Evolutionary conservation across 768 basidiomycete genomes (phyloP).

Genomic region (Xerocomus spinulosus): DNA sequence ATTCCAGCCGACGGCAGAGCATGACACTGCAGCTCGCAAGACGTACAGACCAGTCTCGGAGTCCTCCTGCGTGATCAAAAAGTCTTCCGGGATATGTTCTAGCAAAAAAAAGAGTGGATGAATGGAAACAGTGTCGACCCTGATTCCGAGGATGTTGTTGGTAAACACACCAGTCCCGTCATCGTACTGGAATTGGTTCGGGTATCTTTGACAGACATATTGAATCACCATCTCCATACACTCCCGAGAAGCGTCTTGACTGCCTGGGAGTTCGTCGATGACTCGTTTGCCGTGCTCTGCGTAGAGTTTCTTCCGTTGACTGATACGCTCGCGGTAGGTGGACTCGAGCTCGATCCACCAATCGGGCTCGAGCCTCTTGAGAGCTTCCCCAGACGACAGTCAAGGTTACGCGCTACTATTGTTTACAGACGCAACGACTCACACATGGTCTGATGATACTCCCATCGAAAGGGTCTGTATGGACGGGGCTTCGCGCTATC

Average conservation of each 20-base stretch:
- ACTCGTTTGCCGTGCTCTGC: slow-evolving; percentile 37
- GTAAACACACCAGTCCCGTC: slow-evolving; percentile 33
- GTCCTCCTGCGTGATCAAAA: slow-evolving; percentile 41
- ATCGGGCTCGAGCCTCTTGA: slow-evolving; percentile 47
- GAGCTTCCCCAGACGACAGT: slow-evolving; percentile 28
- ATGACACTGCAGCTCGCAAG: slow-evolving; percentile 42
- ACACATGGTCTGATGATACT: slow-evolving; percentile 57
- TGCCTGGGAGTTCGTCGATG: slow-evolving; percentile 45
- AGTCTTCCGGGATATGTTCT: slow-evolving; percentile 52
- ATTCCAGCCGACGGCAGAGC: slow-evolving; percentile 50
- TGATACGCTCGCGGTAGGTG: slow-evolving; percentile 42
- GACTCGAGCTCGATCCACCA: slow-evolving; percentile 57
- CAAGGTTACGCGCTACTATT: background rate
- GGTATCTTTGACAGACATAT: slow-evolving; percentile 54
- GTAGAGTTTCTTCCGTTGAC: slow-evolving; percentile 40
- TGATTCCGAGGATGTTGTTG: slow-evolving; percentile 39
- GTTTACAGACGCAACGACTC: slow-evolving; percentile 5
- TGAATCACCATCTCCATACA: slow-evolving; percentile 54
- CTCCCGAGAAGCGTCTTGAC: slow-evolving; percentile 46
- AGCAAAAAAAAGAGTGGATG: slow-evolving; percentile 43
- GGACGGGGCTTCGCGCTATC: slow-evolving; percentile 42
- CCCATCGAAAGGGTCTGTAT: slow-evolving; percentile 54
- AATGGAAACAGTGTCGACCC: slow-evolving; percentile 24
- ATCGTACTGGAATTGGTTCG: slow-evolving; percentile 44
- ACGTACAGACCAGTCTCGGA: slow-evolving; percentile 39